Evolutionary conservation across 306 rosid genomes (phyloP), one percentile per base, ranked within the genome.

Genomic region (Malus asiatica): DNA sequence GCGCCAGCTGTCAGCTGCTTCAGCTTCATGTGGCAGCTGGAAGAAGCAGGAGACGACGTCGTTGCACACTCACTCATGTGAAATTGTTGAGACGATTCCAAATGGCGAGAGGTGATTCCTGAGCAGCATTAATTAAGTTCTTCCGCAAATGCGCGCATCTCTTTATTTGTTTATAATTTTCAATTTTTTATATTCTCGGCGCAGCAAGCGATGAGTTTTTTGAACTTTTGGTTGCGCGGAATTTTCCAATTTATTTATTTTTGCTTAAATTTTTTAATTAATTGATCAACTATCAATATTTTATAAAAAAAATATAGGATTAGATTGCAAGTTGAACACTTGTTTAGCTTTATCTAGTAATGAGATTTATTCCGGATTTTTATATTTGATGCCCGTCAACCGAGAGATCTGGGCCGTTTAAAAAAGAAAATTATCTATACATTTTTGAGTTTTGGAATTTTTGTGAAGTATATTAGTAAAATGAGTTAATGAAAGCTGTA

Each of bases 401-500:
- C 0, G 6, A 33, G 8, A 33, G 2, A 33, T 33, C 8, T 33
- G 1, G 0, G 1, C 6, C 0, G 1, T 33, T 33, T 33, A 33
- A 33, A 5, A 33, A 1, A 33, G 6, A 5, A 32, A 32, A 4
- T 0, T 32, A 4, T 4, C 5, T 32, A 32, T 32, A 32, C 5
- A 0, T 0, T 32, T 33, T 33, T 33, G 0, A 4, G 40, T 35
- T 35, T 35, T 35, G 0, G 0, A 23, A 23, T 23, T 23, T 6
- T 0, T 1, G 40, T 35, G 0, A 35, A 35, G 0, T 35, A 0
- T 0, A 6, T 35, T 35, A 35, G 0, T 35, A 6, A 35, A 0
- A 35, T 35, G 8, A 35, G 2, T 6, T 35, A 35, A 35, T 35
- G 0, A 6, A 35, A 35, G 0, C 0, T 0, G 1, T 6, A 35